Evolutionary conservation across 139 green algal species (phyloP), one percentile per base, ranked within the genome.

Genomic region (Chlamydomonas sp.): DNA sequence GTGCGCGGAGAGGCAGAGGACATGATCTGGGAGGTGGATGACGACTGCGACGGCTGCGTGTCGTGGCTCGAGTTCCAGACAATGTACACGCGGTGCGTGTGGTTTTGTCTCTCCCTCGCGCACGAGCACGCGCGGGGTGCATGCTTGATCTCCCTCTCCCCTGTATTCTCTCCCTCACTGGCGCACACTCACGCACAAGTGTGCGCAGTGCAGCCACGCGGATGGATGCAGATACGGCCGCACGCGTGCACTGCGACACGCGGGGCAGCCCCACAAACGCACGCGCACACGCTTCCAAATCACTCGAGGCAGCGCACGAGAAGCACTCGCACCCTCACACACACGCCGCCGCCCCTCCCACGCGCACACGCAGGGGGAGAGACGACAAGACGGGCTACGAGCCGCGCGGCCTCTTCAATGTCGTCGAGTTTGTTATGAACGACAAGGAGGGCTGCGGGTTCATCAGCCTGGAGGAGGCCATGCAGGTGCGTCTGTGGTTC

Each of bases 11-110:
- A 97, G 36, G 80, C 96, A 24, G 87, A 96, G 59, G 89, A 96
- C 80, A 95, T 97, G 81, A 96, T 98, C 60, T 98, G 92, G 92
- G 92, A 98, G 73, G 91, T 95, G n/a, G 92, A 98, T 65, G 92
- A 97, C 75, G 92, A 98, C 76, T 96, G 89, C 76, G 92, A 92
- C 65, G 81, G 81, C 37, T 79, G 72, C 57, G 73, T 90, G 29
- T 81, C 65, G 68, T 86, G 83, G 74, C 49, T 74, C 13, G 92
- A 97, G 74, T 97, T 97, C 70, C 87, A 92, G 71, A 80, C 78
- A n/a, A 88, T 95, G 77, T 95, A 95, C 71, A 83, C 91, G 24
- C 77, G 92, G 49, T 95, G 90, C 78, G 84, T 10, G 76, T 90
- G 6, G 13, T 13, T 16, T 54, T n/a, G n/a, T n/a, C n/a, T n/a